Percentiles rank a stretch among this genome's conserved stretches.
Conservation (phyloP, 2,329 filamentous ascomycete genomes). For the Aspergillus fumigatiaffinis region DNA sequence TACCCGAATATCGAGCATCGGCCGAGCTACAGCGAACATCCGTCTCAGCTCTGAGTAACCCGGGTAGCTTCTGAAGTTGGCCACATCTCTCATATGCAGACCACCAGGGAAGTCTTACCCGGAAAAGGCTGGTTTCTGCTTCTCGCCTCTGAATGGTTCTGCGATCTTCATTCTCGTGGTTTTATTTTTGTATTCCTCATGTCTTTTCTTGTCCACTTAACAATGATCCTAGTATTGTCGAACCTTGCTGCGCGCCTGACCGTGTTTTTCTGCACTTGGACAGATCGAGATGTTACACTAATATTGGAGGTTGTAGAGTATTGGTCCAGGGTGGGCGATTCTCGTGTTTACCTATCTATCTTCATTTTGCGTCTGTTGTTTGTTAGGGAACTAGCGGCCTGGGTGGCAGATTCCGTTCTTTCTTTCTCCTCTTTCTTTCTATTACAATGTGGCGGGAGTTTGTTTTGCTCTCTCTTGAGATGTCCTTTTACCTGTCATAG, state of each 20-base stretch:
- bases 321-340: neutral
- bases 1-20: constrained; percentile 18
- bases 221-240: neutral
- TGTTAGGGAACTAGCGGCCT: neutral
- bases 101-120: neutral
- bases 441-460: neutral
- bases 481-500: neutral
- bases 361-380: constrained; percentile 3
- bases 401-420: neutral
- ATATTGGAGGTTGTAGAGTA: constrained; percentile 6
- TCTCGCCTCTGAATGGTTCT: neutral
- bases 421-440: neutral
- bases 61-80: constrained; percentile 11
- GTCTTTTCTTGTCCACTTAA: neutral
- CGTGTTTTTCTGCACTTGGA: neutral
- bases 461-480: neutral
- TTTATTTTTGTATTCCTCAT: neutral
- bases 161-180: neutral
- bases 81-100: neutral
- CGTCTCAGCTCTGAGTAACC: constrained; percentile 22
- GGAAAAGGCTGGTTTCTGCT: neutral
- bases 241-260: neutral
- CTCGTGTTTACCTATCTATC: neutral
- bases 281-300: constrained; percentile 6
- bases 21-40: constrained; percentile 20